Evolutionary conservation across 2,329 filamentous ascomycete genomes (phyloP), one percentile per base, ranked within the genome.

Genomic region (Ceratocystis ficicola): DNA sequence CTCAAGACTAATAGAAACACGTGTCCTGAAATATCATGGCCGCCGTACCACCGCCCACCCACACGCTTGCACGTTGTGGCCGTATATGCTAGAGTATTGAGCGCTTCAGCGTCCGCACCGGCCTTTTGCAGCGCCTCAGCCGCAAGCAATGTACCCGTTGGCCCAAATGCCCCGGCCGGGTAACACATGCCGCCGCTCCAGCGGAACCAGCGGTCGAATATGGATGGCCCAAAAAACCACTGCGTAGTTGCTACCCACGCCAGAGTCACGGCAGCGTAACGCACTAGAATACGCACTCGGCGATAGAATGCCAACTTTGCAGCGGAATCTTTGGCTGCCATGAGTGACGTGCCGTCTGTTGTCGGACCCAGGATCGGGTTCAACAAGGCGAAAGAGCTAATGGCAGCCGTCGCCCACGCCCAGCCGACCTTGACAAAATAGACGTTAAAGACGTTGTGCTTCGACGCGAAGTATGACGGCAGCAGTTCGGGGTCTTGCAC

Each of bases 341-440:
- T 17, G 22, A n/a, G 28, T 30, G 55, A 22, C 5, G 36, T 22
- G 48, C 17, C 48, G 7, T 4, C 22, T 17, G 32, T 65, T 15
- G 65, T 55, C 71, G 73, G 36, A 73, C 71, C 44, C 74, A 81
- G 69, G 72, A 78, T 70, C 72, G 87, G 84, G 72, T 95, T 88
- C 28, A 85, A 86, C 52, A 86, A 74, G 5, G 89, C 74, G 68
- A 96, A 90, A 17, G 83, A 75, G 44, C 82, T 75, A 72, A 96
- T 92, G 0, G 89, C 86, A 8, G 83, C 73, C 0, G 89, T 91
- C 36, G 90, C 86, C 94, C 94, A 99, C 62, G 86, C 83, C 94
- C 94, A 99, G 68, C 93, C 93, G 65, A 89, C 81, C 80, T 99
- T 99, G 72, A 99, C 94, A 73, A 97, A 99, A 71, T 91, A 83